Evolutionary conservation across 495 filamentous ascomycete species (phyloP), one percentile per base, ranked within the genome.

Genomic region (Rhypophila decipiens): DNA sequence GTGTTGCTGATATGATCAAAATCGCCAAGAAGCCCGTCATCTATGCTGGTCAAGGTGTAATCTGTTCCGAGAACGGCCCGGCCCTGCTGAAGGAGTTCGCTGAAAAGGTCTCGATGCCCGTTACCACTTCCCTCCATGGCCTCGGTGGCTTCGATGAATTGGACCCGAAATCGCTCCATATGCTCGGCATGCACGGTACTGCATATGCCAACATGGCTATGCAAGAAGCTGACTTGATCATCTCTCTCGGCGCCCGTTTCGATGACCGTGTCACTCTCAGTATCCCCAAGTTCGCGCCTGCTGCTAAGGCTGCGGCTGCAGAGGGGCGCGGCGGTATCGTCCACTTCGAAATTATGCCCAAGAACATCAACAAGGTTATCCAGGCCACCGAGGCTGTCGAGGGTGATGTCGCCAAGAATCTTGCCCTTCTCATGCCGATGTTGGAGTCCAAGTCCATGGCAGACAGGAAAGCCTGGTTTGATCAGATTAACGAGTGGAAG

Each of bases 401-500:
- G 59, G 85, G 85, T 34, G 85, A 89, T 58, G 76, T 87, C 22
- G 72, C 74, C 3, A 59, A 70, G 51, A 96, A 90, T 58, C 68
- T 97, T n/a, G 71, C 69, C 23, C 64, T 77, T 34, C 82, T 96
- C 20, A 61, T 96, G 1, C 88, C 90, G 5, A 68, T 76, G 27
- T 60, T 95, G 23, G 66, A 87, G 37, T 20, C 67, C 24, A 69
- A 66, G 51, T 62, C 60, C 8, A 80, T 84, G 51, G 38, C 66
- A 13, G 76, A 84, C 21, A 78, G 90, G n/a, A 73, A 81, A 22
- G 86, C 84, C 50, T 97, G 91, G 91, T 89, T 95, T 50, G 75
- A 66, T 23, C 83, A 95, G 71, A 95, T 97, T 59, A 79, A 84
- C 17, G 77, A 78, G 55, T 97, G 90, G 91, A 96, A 96, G 70